Base-by-base conservation (phyloP, 169 alveolate genomes). In the Cryptosporidium bovis region DNA sequence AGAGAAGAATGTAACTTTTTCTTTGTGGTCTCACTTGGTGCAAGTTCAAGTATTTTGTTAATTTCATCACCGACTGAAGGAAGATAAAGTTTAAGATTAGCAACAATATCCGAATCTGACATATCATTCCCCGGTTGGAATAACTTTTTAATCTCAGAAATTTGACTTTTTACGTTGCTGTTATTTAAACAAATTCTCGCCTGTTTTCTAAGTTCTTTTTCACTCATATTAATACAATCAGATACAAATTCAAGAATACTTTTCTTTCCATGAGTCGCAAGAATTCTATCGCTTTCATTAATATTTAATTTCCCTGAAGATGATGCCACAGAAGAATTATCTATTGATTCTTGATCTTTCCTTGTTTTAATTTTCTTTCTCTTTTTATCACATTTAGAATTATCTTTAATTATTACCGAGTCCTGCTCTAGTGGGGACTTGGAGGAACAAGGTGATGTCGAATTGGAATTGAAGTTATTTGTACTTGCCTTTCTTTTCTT, bases 1-100 rank as follows among this genome's bases (percentile, higher is more conserved):
- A 77, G 71, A 27, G 71, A 56, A 33, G 40, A 6, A 34, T 77
- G 87, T 3, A 77, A 68, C 36, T 60, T 77, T 13, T 77, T 56
- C 36, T 64, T 77, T 8, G 87, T 58, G n/a, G n/a, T 20, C 20
- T 77, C 87, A 46, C 56, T 60, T 3, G 62, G 18, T 15, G 87
- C 56, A 58, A 77, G 77, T 27, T 77, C 64, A n/a, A 77, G 71
- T 20, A 77, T 77, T 16, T 77, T 64, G 31, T 34, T 60, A n/a
- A 77, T 77, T 48, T 77, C 87, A 77, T 77, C 87, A 5, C 87
- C 87, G 33, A 77, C 64, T 16, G 66, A 20, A 15, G 87, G 87
- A 60, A 77, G 87, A 3, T 58, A 33, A 36, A 77, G 66, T 77
- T 77, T 77, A 12, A 77, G 87, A 56, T 27, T 56, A 16, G 87